Evolutionary conservation across 805 yeast genomes (phyloP), one percentile per base, ranked within the genome.

Genomic region (Candida taoyuanica): DNA sequence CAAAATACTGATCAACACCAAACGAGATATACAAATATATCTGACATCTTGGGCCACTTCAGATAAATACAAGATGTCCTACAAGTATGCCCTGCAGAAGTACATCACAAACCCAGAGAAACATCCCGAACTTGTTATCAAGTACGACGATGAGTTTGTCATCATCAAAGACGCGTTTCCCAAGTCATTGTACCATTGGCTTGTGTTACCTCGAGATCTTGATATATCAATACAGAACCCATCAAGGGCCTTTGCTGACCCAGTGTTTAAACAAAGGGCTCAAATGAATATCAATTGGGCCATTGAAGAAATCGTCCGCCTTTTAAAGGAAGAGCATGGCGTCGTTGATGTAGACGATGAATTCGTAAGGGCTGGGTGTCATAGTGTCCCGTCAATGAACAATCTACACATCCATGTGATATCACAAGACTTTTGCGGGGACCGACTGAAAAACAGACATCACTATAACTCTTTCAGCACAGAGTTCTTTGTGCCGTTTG

Each of bases 391-490:
- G 3, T 79, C 88, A 1, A 55, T 85, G 70, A 60, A 59, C 28
- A 83, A 85, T 54, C 50, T 85, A 31, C 95, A 85, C 52, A 63
- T 85, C 15, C 95, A 85, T 61, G 75, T 85, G 17, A 67, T 85
- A 33, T 77, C 88, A 0, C 65, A 62, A 34, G 95, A 85, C 57
- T 71, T 81, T 50, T 50, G 64, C 46, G 74, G 84, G 8, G 61
- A 60, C 0, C 51, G 65, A 18, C 39, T 85, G 62, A 85, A 83
- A 55, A 65, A 76, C 48, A 74, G 70, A 42, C 70, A 67, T 39
- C 95, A 85, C 57, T 85, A 76, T 57, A 79, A 79, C 52, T 78
- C 88, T 3, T 85, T 85, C 60, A 78, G 67, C 16, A 75, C 88
- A 0, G 49, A 50, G 0, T 85, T 85, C 53, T 84, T 85, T 40